phyloP scores from a whole-genome alignment of 2,329 filamentous ascomycete species.

The Nemania bipapillata region DNA sequence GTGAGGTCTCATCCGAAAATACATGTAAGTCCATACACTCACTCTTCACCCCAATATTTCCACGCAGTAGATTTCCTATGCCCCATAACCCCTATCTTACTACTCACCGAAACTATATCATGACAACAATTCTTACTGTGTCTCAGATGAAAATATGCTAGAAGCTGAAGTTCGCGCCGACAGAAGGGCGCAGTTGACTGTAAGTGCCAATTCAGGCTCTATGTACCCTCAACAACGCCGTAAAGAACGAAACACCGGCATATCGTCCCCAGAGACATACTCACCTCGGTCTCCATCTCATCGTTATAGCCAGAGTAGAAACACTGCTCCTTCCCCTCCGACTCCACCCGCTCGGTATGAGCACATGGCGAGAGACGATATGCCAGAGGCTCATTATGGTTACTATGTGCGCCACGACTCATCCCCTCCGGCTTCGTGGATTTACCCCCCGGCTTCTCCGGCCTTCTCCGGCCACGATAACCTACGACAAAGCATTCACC shows the following conservation, averaged over 20 bases:
- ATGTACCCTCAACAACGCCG: conserved; percentile 1
- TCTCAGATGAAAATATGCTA: neutral
- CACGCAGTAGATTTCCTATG: neutral
- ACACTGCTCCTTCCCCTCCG: neutral
- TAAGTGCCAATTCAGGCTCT: too few species aligned
- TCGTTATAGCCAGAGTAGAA: neutral
- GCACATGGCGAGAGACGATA: neutral
- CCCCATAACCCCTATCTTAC: neutral
- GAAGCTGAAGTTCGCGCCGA: neutral
- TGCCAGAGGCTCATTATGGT: neutral
- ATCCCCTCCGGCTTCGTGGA: neutral
- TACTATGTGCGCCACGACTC: neutral
- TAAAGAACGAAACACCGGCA: neutral
- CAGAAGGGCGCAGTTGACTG: neutral
- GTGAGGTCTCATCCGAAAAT: neutral
- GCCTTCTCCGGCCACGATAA: conserved; percentile 3
- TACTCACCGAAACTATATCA: neutral
- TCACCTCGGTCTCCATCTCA: neutral
- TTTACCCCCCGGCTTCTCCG: conserved; percentile 11
- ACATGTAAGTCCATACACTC: conserved; percentile 7
- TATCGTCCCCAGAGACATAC: neutral
- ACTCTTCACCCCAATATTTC: neutral
- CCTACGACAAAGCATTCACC: conserved; percentile 31
- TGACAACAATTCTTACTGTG: neutral
- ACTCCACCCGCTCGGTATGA: neutral